Evolutionary conservation across 2,329 filamentous ascomycete species (phyloP).

Genomic region (Verticillium nonalfalfae): DNA sequence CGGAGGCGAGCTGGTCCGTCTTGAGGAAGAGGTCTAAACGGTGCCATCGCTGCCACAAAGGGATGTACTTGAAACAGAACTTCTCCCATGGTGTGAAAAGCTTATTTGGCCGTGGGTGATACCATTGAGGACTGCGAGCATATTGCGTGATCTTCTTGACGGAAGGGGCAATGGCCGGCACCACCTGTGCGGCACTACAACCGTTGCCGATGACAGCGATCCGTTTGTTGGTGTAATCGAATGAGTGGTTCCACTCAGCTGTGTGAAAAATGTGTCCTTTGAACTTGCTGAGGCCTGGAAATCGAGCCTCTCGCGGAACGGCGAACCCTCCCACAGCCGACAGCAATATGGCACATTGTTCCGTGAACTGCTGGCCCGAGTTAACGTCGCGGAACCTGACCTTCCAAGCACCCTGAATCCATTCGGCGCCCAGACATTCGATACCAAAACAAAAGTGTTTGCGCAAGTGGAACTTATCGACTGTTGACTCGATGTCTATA

Average conservation of each 20-base stretch:
- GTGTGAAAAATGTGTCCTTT: constrained; percentile 26
- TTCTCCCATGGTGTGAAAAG: constrained; percentile 8
- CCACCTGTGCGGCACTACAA: constrained; percentile 26
- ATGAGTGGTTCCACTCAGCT: constrained; percentile 23
- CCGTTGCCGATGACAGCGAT: constrained; percentile 30
- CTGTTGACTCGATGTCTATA: constrained; percentile 11
- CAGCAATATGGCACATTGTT: constrained; percentile 14
- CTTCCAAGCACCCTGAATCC: constrained; percentile 13
- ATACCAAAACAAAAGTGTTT: constrained; percentile 12
- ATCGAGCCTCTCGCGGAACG: constrained; percentile 15
- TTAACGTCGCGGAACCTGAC: constrained; percentile 12
- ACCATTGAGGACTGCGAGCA: constrained; percentile 18
- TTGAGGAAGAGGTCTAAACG: constrained; percentile 15
- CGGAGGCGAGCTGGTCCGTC: constrained; percentile 13
- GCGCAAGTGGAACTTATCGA: constrained; percentile 15
- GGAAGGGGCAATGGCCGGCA: constrained; percentile 22
- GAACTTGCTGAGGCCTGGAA: constrained; percentile 22
- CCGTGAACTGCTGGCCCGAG: constrained; percentile 11
- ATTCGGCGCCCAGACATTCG: constrained; percentile 16
- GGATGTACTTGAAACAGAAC: constrained; percentile 15
- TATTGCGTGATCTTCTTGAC: constrained; percentile 18
- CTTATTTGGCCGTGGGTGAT: constrained; percentile 16
- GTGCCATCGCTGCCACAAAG: constrained; percentile 12
- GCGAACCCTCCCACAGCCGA: constrained; percentile 20
- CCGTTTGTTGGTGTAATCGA: constrained; percentile 19